Conservation (phyloP, 768 basidiomycete genomes). For the Lactarius evosmus region DNA sequence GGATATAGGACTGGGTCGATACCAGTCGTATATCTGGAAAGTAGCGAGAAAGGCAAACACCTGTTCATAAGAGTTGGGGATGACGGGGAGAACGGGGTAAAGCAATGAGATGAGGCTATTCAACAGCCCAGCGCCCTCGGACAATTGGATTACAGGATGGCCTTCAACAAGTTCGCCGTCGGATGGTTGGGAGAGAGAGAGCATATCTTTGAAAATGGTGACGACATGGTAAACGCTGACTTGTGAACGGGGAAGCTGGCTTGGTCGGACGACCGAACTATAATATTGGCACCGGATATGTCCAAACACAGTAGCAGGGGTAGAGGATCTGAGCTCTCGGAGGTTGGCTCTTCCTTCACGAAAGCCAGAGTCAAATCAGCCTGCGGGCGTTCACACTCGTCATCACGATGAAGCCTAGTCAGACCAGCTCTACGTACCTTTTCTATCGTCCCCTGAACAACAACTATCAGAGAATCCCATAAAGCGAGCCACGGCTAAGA, state of each 20-base stretch:
- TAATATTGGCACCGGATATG: too few species aligned
- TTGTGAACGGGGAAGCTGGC: conserved; percentile 34
- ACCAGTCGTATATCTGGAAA: not conserved
- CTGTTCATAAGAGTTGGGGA: not conserved
- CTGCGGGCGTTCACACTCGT: too few species aligned
- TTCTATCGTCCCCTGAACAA: too few species aligned
- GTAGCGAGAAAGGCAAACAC: conserved; percentile 12
- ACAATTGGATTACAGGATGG: not conserved
- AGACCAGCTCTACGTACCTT: too few species aligned
- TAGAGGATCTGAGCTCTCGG: too few species aligned
- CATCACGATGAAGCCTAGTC: too few species aligned
- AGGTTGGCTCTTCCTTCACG: not conserved
- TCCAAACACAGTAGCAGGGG: too few species aligned
- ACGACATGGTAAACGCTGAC: not conserved
- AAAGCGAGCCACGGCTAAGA: not conserved
- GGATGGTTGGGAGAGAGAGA: not conserved
- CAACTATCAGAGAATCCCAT: too few species aligned
- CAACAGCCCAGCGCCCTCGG: conserved; percentile 2
- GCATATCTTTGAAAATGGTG: not conserved
- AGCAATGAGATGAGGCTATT: not conserved
- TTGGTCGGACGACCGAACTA: too few species aligned
- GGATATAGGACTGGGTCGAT: not conserved
- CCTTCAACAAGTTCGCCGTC: not conserved
- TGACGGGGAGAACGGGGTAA: not conserved
- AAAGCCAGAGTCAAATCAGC: not conserved